These are phyloP conservation scores for Annulohypoxylon maeteangense DNA, from an alignment of 495 filamentous ascomycete species.

Conservation along the genomic window DNA sequence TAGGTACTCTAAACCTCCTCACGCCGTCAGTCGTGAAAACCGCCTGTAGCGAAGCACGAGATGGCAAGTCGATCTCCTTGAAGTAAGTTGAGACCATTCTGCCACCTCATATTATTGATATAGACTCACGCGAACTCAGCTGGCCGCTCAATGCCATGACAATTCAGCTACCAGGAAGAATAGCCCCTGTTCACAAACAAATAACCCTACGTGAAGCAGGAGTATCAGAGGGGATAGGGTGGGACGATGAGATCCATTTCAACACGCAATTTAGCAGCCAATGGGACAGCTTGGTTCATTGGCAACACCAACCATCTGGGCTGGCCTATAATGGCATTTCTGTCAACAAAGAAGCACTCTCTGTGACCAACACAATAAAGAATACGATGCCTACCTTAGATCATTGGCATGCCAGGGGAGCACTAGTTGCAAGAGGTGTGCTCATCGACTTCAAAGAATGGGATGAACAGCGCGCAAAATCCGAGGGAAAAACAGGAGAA, in stretches of 20 bases:
- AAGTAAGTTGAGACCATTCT: constrained; percentile 56
- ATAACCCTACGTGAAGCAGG: constrained; percentile 55
- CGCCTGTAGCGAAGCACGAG: constrained; percentile 61
- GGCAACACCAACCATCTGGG: constrained; percentile 58
- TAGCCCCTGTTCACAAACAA: constrained; percentile 62
- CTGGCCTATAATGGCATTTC: constrained; percentile 65
- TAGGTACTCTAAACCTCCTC: constrained; percentile 69
- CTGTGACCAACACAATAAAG: constrained; percentile 36
- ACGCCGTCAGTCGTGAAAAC: constrained; percentile 64
- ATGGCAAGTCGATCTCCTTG: constrained; percentile 67
- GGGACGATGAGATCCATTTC: constrained; percentile 69
- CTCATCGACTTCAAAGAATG: constrained; percentile 64
- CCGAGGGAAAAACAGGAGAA: constrained; percentile 42
- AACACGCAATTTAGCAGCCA: constrained; percentile 82
- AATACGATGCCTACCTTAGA: constrained; percentile 54
- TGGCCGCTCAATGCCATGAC: constrained; percentile 59
- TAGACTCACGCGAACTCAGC: constrained; percentile 42
- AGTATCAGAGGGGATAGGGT: constrained; percentile 47
- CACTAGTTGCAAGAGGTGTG: constrained; percentile 67
- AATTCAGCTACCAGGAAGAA: constrained; percentile 62
- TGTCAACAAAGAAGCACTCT: constrained; percentile 47
- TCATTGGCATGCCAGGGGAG: constrained; percentile 58
- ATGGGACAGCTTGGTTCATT: constrained; percentile 82
- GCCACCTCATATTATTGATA: constrained; percentile 36
- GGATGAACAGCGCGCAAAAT: constrained; percentile 57